These are phyloP conservation scores for Monilinia fructicola DNA, from an alignment of 2,329 filamentous ascomycete genomes.

Conservation along the genomic window DNA sequence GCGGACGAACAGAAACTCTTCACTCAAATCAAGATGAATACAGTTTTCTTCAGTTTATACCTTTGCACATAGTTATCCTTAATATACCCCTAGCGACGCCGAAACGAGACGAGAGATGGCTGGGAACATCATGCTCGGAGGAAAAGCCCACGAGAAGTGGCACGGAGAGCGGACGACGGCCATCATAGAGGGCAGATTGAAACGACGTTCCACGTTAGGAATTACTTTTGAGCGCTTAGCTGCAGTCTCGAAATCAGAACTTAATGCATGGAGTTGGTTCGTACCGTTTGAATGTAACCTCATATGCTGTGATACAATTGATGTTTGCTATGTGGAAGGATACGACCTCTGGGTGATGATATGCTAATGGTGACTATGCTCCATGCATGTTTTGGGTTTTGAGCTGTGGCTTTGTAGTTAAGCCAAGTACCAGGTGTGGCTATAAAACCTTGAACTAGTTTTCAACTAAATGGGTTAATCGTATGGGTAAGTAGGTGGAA, in stretches of 20 bases:
- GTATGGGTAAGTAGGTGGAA: neutral
- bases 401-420: neutral
- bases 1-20: constrained; percentile 5
- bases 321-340: neutral
- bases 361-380: neutral
- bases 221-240: constrained; percentile 17
- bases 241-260: constrained; percentile 13
- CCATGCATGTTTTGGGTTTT: neutral
- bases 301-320: neutral
- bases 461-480: neutral
- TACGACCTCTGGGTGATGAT: neutral
- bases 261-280: constrained; percentile 6
- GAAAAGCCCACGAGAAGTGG: neutral
- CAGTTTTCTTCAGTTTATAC: constrained; percentile 12
- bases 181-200: neutral
- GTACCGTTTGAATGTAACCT: neutral
- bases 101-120: constrained; percentile 4
- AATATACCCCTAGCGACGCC: constrained; percentile 10
- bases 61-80: constrained; percentile 9
- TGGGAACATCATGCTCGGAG: constrained; percentile 3
- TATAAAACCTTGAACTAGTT: neutral
- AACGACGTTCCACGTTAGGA: neutral
- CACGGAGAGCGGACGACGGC: neutral
- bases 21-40: constrained; percentile 9
- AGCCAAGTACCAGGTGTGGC: neutral